A percentile compares a stretch with the other conserved stretches of the same genome.
Evolutionary conservation across 352 stramenopile genomes (phyloP).

Genomic region (Discostella stelligera): DNA sequence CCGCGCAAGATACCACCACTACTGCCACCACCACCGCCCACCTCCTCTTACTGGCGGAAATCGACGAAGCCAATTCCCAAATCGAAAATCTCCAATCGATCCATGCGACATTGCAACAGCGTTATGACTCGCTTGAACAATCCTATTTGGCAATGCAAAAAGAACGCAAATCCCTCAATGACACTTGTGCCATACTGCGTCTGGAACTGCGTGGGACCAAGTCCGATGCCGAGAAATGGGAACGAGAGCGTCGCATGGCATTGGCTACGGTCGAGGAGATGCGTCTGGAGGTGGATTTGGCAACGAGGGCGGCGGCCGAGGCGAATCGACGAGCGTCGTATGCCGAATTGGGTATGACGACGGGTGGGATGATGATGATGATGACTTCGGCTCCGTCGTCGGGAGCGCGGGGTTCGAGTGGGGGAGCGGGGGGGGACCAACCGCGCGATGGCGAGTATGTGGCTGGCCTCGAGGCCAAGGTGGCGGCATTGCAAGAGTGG

Average conservation of each 20-base stretch:
- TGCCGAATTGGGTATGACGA: background rate
- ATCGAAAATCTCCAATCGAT: conserved; percentile 70
- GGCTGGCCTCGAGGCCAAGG: conserved; percentile 68
- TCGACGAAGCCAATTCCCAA: conserved; percentile 57
- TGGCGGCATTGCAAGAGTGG: conserved; percentile 77
- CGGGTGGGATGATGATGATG: background rate
- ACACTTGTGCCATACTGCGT: conserved; percentile 55
- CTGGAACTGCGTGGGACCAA: conserved; percentile 74
- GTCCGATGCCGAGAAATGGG: conserved; percentile 73
- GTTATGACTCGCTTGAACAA: conserved; percentile 58
- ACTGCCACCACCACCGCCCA: conserved; percentile 43
- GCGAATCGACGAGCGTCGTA: conserved; percentile 55
- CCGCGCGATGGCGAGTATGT: conserved; percentile 42
- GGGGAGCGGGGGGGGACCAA: conserved; percentile 57
- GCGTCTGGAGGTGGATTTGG: conserved; percentile 80
- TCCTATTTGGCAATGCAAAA: conserved; percentile 34
- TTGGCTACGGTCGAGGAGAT: conserved; percentile 67
- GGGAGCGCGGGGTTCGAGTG: conserved; percentile 53
- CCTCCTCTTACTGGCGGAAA: conserved; percentile 67
- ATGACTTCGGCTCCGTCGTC: background rate
- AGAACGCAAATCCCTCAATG: conserved; percentile 49
- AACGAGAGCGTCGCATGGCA: conserved; percentile 60
- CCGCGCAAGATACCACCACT: too few species aligned
- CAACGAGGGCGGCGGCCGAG: conserved; percentile 58
- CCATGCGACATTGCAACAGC: conserved; percentile 55